Evolutionary conservation across 805 yeast genomes (phyloP), one percentile per base, ranked within the genome.

Genomic region (Ogataea wickerhamii): DNA sequence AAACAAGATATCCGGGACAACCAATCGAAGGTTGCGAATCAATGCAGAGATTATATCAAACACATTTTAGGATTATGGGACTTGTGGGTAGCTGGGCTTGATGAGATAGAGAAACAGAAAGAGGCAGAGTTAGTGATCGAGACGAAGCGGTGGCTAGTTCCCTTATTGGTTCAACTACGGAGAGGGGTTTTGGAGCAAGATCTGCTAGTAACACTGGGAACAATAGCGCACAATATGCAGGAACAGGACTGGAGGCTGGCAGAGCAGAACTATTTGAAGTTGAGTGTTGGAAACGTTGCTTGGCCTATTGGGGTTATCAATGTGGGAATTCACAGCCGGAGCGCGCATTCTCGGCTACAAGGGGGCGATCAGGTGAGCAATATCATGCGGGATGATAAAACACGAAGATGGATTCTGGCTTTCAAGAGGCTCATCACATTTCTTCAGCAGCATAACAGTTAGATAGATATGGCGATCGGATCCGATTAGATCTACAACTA

Each of bases 261-360:
- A 4, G 74, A 74, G 42, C 86, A 85, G 51, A 68, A 79, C 18
- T 87, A 87, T 50, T 64, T 87, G 67, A 74, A 81, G 45, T 62
- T 87, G 40, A 81, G 91, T 53, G 81, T 87, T 13, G 96, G 96
- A 1, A 85, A 86, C 49, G 87, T 83, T 2, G 89, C 93, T 4
- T 87, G 95, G 95, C 96, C 96, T 2, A 82, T 87, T 47, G 96
- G 96, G 19, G 84, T 87, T 11, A 67, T 78, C 6, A 76, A 76
- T 40, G 82, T 87, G 12, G 87, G 93, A 34, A 85, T 87, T 41
- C 96, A 87, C 56, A 80, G 79, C 8, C 64, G 95, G 43, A 74
- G 80, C 38, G 79, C 83, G 1, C 79, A 75, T 36, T 68, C 71
- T 40, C 75, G 73, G 47, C 73, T 82, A 23, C 69, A 68, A 32